Evolutionary conservation across 331 rosid species (phyloP).

Genomic region (Rhamnella rubrinervis): DNA sequence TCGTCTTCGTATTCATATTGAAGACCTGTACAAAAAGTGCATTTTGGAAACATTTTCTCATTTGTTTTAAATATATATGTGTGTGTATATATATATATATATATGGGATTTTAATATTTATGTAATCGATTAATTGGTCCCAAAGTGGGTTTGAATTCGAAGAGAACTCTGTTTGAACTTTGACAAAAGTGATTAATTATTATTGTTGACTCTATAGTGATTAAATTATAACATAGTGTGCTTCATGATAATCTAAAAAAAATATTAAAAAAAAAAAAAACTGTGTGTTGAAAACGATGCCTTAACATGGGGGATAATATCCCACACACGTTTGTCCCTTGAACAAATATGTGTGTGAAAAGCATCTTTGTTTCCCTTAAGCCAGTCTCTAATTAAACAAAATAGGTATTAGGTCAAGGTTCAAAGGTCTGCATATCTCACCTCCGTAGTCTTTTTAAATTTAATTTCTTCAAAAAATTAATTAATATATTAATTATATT

Average conservation of each 20-base stretch:
- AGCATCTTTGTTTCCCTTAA: no score
- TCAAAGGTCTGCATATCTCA: no score
- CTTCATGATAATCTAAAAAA: background rate
- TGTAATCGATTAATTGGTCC: background rate
- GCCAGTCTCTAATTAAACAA: no score
- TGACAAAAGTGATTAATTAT: constrained; percentile 1
- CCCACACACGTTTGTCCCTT: constrained; percentile 17
- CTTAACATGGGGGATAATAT: constrained; percentile 5
- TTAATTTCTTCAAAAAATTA: no score
- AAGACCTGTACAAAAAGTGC: background rate
- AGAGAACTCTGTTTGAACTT: constrained; percentile 13
- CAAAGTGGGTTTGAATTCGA: constrained; percentile 17
- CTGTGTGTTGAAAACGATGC: constrained; percentile 16
- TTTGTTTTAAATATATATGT: no score
- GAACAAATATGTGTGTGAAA: constrained; percentile 2
- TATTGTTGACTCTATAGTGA: constrained; percentile 18
- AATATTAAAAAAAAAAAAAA: background rate
- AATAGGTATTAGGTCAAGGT: no score
- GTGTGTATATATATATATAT: background rate
- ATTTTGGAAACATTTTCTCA: background rate
- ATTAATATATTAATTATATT: no score
- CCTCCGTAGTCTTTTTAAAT: no score
- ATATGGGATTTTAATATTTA: background rate
- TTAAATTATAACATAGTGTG: constrained; percentile 1
- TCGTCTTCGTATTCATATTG: background rate